These are phyloP conservation scores for Aschersonia sp. DNA, from an alignment of 2,329 filamentous ascomycete species.

Conservation along the genomic window DNA sequence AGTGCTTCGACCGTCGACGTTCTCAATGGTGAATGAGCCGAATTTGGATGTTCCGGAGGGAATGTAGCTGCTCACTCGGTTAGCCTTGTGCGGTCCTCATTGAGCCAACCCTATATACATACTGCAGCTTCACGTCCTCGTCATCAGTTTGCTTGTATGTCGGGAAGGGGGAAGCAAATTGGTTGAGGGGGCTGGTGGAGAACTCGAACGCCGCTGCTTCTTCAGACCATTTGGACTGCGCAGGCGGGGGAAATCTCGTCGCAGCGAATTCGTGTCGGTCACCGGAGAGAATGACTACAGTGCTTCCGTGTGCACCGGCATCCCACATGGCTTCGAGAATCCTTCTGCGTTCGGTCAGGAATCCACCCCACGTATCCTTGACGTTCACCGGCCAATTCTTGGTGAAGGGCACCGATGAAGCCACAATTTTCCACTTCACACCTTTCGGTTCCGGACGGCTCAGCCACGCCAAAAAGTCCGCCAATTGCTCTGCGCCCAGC, in stretches of 20 bases:
- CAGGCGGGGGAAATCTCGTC: constrained; percentile 58
- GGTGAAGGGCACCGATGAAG: constrained; percentile 85
- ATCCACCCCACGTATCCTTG: constrained; percentile 88
- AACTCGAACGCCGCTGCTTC: constrained; percentile 71
- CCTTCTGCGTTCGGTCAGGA: constrained; percentile 61
- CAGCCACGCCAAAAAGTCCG: constrained; percentile 68
- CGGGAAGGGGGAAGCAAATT: constrained; percentile 79
- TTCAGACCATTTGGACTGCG: constrained; percentile 45
- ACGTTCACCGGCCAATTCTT: constrained; percentile 92
- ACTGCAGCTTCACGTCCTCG: constrained; percentile 76
- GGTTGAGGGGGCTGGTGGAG: constrained; percentile 77
- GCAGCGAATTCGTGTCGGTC: constrained; percentile 96
- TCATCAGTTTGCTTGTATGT: constrained; percentile 73
- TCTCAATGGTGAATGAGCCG: constrained; percentile 56
- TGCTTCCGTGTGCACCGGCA: constrained; percentile 56
- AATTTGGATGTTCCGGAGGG: constrained; percentile 83
- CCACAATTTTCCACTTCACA: constrained; percentile 85
- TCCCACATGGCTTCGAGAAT: constrained; percentile 91
- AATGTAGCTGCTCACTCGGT: constrained; percentile 41
- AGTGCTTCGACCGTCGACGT: constrained; percentile 48
- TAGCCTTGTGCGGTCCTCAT: neutral
- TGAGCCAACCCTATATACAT: constrained; percentile 21
- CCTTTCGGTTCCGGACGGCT: constrained; percentile 55
- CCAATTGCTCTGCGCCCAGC: constrained; percentile 66
- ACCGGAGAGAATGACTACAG: constrained; percentile 73